A percentile compares a stretch with the other conserved stretches of the same genome.
Evolutionary conservation across 2,329 filamentous ascomycete genomes (phyloP).

Genomic region (Tolypocladium tropicale): DNA sequence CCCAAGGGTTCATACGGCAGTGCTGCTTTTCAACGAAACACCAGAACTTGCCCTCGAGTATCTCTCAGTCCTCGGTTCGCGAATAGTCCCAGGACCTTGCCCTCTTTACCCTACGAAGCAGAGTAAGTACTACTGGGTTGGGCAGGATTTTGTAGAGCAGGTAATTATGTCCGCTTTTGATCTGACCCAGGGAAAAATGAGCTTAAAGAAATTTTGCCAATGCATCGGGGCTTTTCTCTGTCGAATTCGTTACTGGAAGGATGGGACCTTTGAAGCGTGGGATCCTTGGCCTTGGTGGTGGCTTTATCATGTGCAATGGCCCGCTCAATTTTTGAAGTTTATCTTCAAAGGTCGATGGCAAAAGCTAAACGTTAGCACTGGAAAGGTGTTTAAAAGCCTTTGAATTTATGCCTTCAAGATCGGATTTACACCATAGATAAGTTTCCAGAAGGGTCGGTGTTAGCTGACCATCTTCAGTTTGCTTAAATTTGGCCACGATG

Average conservation of each 20-base stretch:
- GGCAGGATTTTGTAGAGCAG: neutral
- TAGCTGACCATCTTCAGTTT: too few relatives aligned
- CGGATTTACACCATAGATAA: too few relatives aligned
- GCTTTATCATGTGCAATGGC: neutral
- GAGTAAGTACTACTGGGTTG: neutral
- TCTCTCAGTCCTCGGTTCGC: neutral
- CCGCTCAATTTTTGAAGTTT: neutral
- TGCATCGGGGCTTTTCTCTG: neutral
- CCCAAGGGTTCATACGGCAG: neutral
- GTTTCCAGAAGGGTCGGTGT: too few relatives aligned
- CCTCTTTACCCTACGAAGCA: neutral
- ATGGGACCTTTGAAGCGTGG: neutral
- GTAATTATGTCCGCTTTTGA: neutral
- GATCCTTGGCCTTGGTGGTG: neutral
- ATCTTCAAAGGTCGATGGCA: neutral
- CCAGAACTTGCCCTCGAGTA: neutral
- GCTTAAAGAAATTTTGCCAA: neutral
- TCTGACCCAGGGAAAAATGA: neutral
- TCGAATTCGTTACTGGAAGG: neutral
- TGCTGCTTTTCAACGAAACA: neutral
- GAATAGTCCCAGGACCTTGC: neutral
- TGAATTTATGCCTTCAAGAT: neutral
- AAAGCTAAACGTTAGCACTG: neutral
- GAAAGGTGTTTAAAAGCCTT: neutral
- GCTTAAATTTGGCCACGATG: too few relatives aligned